Evolutionary conservation across 345 rosid genomes (phyloP).

Genomic region (Anacardium occidentale): DNA sequence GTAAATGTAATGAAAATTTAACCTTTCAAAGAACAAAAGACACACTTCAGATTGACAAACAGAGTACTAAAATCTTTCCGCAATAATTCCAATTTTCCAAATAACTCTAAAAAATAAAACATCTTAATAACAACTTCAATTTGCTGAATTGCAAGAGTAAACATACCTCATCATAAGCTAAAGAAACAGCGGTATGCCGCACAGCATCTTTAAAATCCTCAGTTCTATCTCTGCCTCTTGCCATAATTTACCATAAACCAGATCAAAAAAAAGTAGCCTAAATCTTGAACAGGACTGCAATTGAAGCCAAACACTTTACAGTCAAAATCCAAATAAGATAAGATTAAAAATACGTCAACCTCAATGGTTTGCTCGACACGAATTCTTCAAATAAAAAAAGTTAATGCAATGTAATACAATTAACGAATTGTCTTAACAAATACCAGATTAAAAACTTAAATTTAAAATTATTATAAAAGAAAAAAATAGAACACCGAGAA

Average conservation of each 20-base stretch:
- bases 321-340: neutral
- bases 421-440: neutral
- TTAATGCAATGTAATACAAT: neutral
- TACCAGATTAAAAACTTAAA: neutral
- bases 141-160: neutral
- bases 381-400: neutral
- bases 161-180: slow-evolving; percentile 66
- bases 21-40: neutral
- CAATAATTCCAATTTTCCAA: neutral
- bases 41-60: neutral
- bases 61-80: neutral
- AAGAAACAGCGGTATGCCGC: slow-evolving; percentile 54
- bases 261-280: neutral
- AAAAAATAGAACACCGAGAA: neutral
- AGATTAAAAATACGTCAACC: neutral
- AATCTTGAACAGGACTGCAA: neutral
- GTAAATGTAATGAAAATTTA: neutral
- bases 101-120: neutral
- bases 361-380: neutral
- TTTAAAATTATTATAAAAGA: neutral
- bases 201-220: slow-evolving; percentile 87
- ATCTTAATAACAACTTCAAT: neutral
- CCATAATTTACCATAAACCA: slow-evolving; percentile 37
- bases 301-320: neutral
- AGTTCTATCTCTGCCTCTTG: slow-evolving; percentile 69